Evolutionary conservation across 225 moss, liverwort and hornwort genomes (phyloP).

Genomic region (Climacium dendroides): DNA sequence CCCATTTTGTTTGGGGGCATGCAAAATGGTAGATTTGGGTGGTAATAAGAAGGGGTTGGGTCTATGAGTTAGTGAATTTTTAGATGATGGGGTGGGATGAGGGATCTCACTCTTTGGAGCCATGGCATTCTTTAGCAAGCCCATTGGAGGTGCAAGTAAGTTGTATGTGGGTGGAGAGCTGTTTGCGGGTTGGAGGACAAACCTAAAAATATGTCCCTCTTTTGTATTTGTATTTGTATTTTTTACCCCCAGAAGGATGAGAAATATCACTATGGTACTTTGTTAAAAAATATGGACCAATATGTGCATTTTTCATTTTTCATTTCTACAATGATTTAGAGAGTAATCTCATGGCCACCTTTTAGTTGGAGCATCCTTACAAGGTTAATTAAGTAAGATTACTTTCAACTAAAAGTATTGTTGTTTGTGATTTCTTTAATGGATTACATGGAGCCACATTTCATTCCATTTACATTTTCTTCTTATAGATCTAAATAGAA

Average conservation of each 20-base stretch:
- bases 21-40: background rate
- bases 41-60: too few species aligned
- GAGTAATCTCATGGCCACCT: rapidly evolving
- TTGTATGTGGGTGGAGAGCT: background rate
- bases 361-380: rapidly evolving
- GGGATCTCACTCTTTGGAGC: background rate
- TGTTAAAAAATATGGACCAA: rapidly evolving
- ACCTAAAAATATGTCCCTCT: too few species aligned
- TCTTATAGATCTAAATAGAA: background rate
- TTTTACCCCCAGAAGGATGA: rapidly evolving
- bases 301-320: background rate
- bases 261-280: background rate
- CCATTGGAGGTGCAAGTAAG: too few species aligned
- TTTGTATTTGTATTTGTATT: background rate
- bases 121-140: background rate
- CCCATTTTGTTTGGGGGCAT: background rate
- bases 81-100: too few species aligned
- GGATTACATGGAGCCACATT: rapidly evolving
- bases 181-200: background rate
- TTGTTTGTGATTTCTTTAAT: rapidly evolving
- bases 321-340: rapidly evolving
- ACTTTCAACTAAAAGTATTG: background rate
- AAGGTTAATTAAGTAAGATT: rapidly evolving
- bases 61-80: background rate
- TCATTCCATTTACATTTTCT: background rate